Evolutionary conservation across 805 yeast species (phyloP).

Genomic region (Saturnispora mendoncae): DNA sequence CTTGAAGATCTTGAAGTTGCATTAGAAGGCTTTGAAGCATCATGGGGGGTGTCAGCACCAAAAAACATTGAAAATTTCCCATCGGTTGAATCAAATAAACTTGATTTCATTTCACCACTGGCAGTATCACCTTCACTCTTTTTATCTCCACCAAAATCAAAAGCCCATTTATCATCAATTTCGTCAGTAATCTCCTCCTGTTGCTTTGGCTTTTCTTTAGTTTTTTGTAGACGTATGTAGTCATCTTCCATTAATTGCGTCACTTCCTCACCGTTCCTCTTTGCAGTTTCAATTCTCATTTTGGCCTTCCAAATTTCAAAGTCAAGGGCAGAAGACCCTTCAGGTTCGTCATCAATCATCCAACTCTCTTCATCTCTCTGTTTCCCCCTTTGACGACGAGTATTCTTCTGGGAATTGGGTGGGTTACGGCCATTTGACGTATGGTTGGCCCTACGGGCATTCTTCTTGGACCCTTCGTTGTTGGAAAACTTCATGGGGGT

Average conservation of each 20-base stretch:
- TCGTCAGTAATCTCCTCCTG: slow-evolving; percentile 1
- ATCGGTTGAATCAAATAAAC: slow-evolving; percentile 12
- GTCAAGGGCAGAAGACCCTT: slow-evolving; percentile 47
- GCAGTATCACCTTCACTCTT: slow-evolving; percentile 2
- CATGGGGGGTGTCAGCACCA: slow-evolving; percentile 18
- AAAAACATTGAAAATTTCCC: slow-evolving; percentile 25
- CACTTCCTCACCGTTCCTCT: slow-evolving; percentile 35
- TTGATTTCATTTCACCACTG: not conserved
- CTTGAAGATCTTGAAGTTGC: slow-evolving; percentile 15
- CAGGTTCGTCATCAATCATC: slow-evolving; percentile 30
- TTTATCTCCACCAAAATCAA: slow-evolving; percentile 11
- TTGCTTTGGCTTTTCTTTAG: not conserved
- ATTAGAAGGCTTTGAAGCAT: slow-evolving; percentile 28
- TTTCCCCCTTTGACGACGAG: slow-evolving; percentile 17
- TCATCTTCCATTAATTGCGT: slow-evolving; percentile 16
- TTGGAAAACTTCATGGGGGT: not conserved
- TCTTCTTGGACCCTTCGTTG: not conserved
- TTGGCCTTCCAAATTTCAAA: slow-evolving; percentile 51
- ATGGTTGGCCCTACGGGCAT: slow-evolving; percentile 4
- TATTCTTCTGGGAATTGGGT: slow-evolving; percentile 6
- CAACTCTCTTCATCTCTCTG: slow-evolving; percentile 19
- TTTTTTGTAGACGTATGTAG: slow-evolving; percentile 1
- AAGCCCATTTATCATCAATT: slow-evolving; percentile 10
- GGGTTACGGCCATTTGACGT: slow-evolving; percentile 17
- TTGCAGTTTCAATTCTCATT: slow-evolving; percentile 43